Base-by-base conservation (phyloP, 1,284 basidiomycete genomes). In the Trichosporon inkin region DNA sequence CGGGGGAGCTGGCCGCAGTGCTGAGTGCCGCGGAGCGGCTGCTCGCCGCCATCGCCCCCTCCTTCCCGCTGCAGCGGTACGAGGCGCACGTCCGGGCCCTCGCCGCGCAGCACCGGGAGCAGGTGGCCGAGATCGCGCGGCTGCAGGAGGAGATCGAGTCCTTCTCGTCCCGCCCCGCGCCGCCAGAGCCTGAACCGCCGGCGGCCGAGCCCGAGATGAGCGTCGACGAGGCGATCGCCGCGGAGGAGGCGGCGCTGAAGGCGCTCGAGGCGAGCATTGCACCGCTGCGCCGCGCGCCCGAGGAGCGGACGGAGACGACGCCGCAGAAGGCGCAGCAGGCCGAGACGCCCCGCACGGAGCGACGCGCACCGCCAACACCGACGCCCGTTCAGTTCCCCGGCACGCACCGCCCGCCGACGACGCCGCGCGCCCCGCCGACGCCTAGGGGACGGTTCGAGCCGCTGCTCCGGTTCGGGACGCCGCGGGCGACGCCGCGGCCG, bases 211-310 rank as follows among this genome's bases (percentile, higher is more conserved):
- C 52, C 24, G 40, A 59, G 14, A 62, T 70, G n/a, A 62, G 67
- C 3, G 59, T 71, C 3, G 77, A 76, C 35, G 75, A 77, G 39
- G 69, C 71, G 28, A 69, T 78, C 61, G 69, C 68, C 57, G 70
- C 71, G 1, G 77, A 78, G 60, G 77, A 77, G 56, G 71, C 67
- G 28, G 70, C 72, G 2, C 62, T 78, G 10, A 58, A 63, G 19
- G 64, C 60, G 2, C 65, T 77, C 16, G 76, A 78, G 64, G 63
- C 66, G 7, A 56, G 64, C 10, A 38, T 78, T 1, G 67, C 62
- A 1, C 68, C 67, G 28, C 61, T 72, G 14, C 63, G 73, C 35
- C 34, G 53, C 20, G 28, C 44, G 24, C 16, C 44, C 44, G 24
- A 49, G 10, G 19, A 47, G 41, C 28, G 20, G 20, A 5, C 10